phyloP scores from a whole-genome alignment of 148 eudicot species.

The Vaccinium macrocarpon region DNA sequence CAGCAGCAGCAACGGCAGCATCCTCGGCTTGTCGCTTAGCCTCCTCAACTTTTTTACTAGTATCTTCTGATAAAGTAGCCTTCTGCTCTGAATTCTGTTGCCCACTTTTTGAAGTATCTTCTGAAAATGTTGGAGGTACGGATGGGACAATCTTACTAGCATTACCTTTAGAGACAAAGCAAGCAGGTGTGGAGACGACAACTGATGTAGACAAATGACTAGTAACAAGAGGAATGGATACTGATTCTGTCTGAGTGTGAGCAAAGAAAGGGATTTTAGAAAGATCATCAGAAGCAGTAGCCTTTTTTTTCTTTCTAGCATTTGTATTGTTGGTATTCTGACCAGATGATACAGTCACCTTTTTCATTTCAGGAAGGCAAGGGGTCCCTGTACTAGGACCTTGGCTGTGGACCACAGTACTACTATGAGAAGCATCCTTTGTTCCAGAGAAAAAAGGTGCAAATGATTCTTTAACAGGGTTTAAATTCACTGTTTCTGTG shows the following conservation, averaged over 20 bases:
- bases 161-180: slow-evolving; percentile 29
- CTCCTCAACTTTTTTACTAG: slow-evolving; percentile 50
- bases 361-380: slow-evolving; percentile 31
- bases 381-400: slow-evolving; percentile 36
- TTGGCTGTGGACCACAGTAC: slow-evolving; percentile 31
- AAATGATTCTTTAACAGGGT: slow-evolving; percentile 53
- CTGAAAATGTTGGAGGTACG: slow-evolving; percentile 26
- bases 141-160: slow-evolving; percentile 25
- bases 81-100: slow-evolving; percentile 34
- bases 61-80: slow-evolving; percentile 34
- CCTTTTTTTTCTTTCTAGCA: slow-evolving; percentile 76
- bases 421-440: slow-evolving; percentile 38
- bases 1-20: slow-evolving; percentile 67
- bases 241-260: slow-evolving; percentile 31
- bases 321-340: slow-evolving; percentile 51
- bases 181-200: slow-evolving; percentile 33
- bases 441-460: slow-evolving; percentile 31
- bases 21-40: slow-evolving; percentile 71
- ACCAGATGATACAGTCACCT: slow-evolving; percentile 27
- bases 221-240: slow-evolving; percentile 25
- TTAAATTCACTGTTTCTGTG: slow-evolving; percentile 61
- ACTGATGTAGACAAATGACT: slow-evolving; percentile 42
- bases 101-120: slow-evolving; percentile 25
- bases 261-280: slow-evolving; percentile 20
- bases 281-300: slow-evolving; percentile 24